Conservation (phyloP, 73 alveolate genomes). For the Paramecium sonneborni region DNA sequence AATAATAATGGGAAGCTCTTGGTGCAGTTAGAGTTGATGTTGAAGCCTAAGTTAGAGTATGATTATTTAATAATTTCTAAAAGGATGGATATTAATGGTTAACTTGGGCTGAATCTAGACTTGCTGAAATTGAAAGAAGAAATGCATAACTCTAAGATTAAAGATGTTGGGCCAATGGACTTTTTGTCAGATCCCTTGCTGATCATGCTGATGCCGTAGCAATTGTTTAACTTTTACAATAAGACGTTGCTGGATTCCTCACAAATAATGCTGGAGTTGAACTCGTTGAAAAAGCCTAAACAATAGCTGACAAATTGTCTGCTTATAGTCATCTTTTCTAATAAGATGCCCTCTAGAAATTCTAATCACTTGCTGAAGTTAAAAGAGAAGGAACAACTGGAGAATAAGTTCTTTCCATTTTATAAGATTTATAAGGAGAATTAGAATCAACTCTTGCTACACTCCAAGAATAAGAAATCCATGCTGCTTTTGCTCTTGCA, state of each 20-base stretch:
- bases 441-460: conserved; percentile 27
- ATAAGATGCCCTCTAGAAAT: conserved; percentile 52
- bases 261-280: conserved; percentile 50
- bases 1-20: conserved; percentile 20
- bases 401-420: conserved; percentile 45
- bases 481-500: conserved; percentile 52
- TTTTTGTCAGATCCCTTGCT: conserved; percentile 48
- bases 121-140: conserved; percentile 48
- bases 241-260: conserved; percentile 53
- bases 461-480: conserved; percentile 58
- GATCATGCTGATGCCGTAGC: conserved; percentile 54
- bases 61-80: background rate
- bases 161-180: conserved; percentile 56
- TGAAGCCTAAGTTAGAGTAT: conserved; percentile 44
- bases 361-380: conserved; percentile 45
- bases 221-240: background rate
- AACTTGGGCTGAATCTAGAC: conserved; percentile 51
- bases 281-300: conserved; percentile 8
- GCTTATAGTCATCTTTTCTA: conserved; percentile 53
- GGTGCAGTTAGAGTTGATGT: conserved; percentile 53
- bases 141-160: conserved; percentile 26
- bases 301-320: conserved; percentile 48
- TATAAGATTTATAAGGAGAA: conserved; percentile 42
- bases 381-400: conserved; percentile 60
- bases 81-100: conserved; percentile 50